Evolutionary conservation across 2,329 filamentous ascomycete genomes (phyloP).

Genomic region (Ceratocystis eucalypticola): DNA sequence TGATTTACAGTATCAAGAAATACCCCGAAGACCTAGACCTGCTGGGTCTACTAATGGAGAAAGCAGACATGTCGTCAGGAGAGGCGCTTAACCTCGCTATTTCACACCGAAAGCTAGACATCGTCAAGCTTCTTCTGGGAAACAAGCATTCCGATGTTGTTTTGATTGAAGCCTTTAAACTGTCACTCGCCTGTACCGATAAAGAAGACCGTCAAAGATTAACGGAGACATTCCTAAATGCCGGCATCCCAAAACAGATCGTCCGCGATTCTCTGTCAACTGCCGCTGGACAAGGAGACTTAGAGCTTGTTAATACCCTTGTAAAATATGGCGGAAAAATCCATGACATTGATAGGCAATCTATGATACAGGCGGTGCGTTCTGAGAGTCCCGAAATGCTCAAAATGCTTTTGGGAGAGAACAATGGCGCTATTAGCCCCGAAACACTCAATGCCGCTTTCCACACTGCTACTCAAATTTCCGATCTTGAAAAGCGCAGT

Average conservation of each 20-base stretch:
- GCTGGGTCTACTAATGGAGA: constrained; percentile 32
- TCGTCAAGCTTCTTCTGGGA: constrained; percentile 34
- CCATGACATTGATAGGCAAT: constrained; percentile 38
- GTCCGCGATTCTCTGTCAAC: constrained; percentile 38
- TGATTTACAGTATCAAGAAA: constrained; percentile 37
- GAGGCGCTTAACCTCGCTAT: constrained; percentile 36
- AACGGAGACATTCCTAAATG: constrained; percentile 33
- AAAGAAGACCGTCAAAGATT: constrained; percentile 33
- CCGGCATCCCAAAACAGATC: constrained; percentile 33
- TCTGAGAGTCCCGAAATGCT: constrained; percentile 38
- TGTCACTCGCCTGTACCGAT: constrained; percentile 29
- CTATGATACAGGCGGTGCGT: constrained; percentile 41
- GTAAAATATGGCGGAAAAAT: constrained; percentile 39
- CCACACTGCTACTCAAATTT: constrained; percentile 40
- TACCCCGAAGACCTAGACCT: constrained; percentile 38
- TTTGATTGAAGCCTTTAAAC: constrained; percentile 32
- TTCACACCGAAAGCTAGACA: constrained; percentile 32
- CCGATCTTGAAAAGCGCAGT: constrained; percentile 36
- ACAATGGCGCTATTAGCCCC: constrained; percentile 27
- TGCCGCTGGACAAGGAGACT: constrained; percentile 40
- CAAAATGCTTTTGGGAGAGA: constrained; percentile 35
- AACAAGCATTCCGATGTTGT: constrained; percentile 25
- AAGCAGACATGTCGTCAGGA: constrained; percentile 39
- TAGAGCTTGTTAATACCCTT: constrained; percentile 37
- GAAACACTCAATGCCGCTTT: constrained; percentile 38